Evolutionary conservation across 148 eudicot genomes (phyloP).

Genomic region (Limonium bicolor): DNA sequence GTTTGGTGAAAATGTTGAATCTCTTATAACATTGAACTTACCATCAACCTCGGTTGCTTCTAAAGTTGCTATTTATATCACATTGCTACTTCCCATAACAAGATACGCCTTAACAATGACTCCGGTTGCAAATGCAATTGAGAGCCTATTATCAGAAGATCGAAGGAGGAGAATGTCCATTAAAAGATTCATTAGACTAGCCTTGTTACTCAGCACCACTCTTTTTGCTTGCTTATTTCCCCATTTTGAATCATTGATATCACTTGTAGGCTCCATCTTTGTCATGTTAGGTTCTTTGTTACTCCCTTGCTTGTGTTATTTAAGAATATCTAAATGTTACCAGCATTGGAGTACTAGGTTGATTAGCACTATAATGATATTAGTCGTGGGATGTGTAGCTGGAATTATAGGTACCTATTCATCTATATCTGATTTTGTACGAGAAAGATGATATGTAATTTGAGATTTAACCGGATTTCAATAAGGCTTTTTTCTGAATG

Average conservation of each 20-base stretch:
- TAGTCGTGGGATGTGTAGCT: slow-evolving; percentile 9
- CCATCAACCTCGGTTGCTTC: slow-evolving; percentile 10
- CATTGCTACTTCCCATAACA: slow-evolving; percentile 19
- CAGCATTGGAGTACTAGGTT: slow-evolving; percentile 7
- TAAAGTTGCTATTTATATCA: slow-evolving; percentile 20
- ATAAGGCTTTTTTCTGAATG: no score
- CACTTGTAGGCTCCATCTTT: slow-evolving; percentile 8
- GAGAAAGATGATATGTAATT: not conserved
- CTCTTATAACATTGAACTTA: slow-evolving; percentile 15
- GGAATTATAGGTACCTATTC: slow-evolving; percentile 13
- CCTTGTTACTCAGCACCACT: slow-evolving; percentile 10
- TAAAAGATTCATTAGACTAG: slow-evolving; percentile 5
- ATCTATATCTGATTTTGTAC: slow-evolving; percentile 11
- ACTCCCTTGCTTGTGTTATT: slow-evolving; percentile 16
- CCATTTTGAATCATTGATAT: slow-evolving; percentile 6
- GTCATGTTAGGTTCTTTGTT: slow-evolving; percentile 8
- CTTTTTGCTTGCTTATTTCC: slow-evolving; percentile 4
- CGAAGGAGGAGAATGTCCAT: slow-evolving; percentile 1
- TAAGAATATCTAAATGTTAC: slow-evolving; percentile 5
- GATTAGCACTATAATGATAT: slow-evolving; percentile 4
- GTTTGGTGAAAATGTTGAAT: slow-evolving; percentile 12
- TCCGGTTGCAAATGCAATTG: slow-evolving; percentile 16
- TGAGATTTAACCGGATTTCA: no score
- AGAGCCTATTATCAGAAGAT: slow-evolving; percentile 8
- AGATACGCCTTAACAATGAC: slow-evolving; percentile 17